Base-by-base conservation (phyloP, 177 flowering plant species). In the Vitis hybrid region DNA sequence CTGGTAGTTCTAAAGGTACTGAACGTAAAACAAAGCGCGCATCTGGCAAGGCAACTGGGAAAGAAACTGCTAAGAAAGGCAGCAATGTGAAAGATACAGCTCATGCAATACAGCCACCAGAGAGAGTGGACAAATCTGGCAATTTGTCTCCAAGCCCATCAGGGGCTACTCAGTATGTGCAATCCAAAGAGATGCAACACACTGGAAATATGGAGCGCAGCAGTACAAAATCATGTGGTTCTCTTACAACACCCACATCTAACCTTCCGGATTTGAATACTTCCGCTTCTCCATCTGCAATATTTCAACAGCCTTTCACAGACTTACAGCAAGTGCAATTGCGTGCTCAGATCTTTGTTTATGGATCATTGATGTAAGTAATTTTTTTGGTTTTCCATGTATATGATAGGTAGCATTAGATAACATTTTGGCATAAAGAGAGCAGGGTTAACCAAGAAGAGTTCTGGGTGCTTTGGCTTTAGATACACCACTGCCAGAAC, bases 301-400 rank as follows among this genome's bases (percentile, higher is more conserved):
- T 82, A 46, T 86, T 87, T 80, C 97, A 83, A 18, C 99, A 91
- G 79, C 97, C 97, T 71, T 91, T 96, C 66, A 85, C 97, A n/a
- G 98, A 91, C 78, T 61, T 80, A 59, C 99, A 96, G 70, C 99
- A 96, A 92, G 89, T 93, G 76, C 97, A 96, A 80, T 76, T 96
- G 76, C 97, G 99, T 73, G 98, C 99, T 46, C 99, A 96, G 84
- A 96, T 96, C 14, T 87, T 94, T 87, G 99, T 96, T 67, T 96
- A 96, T 85, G 99, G 99, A 76, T 91, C 98, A 74, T 74, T 96
- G 52, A 94, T 96, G 99, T 96, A 77, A 86, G 99, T 88, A 9
- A 50, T 35, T 2, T 41, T 35, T 2, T 53, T 51, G 52, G 32
- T 66, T 32, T 64, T 27, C 48, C 30, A 53, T 18, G 15, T 60